Conservation (phyloP, 1,284 basidiomycete genomes). For the Omphalotus olearius region DNA sequence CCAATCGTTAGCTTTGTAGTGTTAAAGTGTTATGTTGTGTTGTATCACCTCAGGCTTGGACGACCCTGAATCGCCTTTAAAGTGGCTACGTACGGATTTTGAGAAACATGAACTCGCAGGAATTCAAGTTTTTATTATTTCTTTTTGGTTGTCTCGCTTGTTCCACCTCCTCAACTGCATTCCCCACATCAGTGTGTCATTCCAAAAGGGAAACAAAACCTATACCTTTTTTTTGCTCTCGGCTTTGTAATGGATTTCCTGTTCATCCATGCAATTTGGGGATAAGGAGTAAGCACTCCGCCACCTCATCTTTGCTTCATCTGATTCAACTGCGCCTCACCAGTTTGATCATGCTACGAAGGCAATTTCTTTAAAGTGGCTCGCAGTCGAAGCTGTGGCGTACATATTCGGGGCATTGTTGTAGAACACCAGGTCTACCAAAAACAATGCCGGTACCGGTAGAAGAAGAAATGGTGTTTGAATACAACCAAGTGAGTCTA, state of each 20-base stretch:
- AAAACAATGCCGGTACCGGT: too few relatives aligned
- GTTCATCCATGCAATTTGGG: conserved; percentile 11
- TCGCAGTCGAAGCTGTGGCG: conserved; percentile 9
- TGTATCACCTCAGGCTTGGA: too few relatives aligned
- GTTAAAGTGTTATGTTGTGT: not conserved
- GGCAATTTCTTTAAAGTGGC: conserved; percentile 13
- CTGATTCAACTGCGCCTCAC: not conserved
- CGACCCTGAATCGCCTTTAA: not conserved
- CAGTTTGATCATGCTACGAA: conserved; percentile 7
- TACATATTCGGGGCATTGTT: conserved; percentile 16
- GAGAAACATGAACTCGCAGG: not conserved
- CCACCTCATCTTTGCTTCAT: not conserved
- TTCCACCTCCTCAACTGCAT: conserved; percentile 11
- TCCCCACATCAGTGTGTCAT: conserved; percentile 14
- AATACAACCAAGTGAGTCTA: not conserved
- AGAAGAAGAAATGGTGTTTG: conserved; percentile 3
- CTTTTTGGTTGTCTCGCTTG: conserved; percentile 12
- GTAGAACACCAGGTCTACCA: too few relatives aligned
- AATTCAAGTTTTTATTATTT: conserved; percentile 6
- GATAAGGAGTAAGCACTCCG: conserved; percentile 8
- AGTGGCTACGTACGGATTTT: not conserved
- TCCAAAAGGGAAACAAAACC: conserved; percentile 13
- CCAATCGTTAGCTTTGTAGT: conserved; percentile 2
- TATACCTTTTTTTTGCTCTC: conserved; percentile 17
- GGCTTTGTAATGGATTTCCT: conserved; percentile 14